Conservation (phyloP, 1,284 basidiomycete species). For the Thecaphora frezii region DNA sequence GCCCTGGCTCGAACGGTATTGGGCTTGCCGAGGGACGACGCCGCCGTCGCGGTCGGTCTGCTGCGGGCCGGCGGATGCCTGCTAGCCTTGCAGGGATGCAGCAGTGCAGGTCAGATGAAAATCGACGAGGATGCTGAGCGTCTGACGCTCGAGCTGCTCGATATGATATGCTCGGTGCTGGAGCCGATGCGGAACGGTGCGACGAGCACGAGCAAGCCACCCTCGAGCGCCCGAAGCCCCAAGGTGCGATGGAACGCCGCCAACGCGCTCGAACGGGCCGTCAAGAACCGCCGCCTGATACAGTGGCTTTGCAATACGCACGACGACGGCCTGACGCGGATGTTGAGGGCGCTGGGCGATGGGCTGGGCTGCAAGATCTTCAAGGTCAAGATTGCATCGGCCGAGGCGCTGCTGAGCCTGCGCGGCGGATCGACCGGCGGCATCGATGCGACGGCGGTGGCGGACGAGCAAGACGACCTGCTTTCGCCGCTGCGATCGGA, state of each 20-base stretch:
- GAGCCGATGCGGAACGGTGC: neutral
- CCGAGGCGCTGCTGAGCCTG: constrained; percentile 17
- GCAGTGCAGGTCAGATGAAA: no score
- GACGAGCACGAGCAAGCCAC: neutral
- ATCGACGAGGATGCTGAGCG: no score
- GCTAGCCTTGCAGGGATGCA: neutral
- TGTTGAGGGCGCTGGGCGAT: constrained; percentile 11
- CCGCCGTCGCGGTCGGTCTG: neutral
- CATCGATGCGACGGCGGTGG: no score
- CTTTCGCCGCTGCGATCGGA: neutral
- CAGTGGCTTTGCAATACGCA: neutral
- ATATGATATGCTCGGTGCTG: neutral
- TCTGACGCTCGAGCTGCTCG: neutral
- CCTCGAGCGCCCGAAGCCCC: neutral
- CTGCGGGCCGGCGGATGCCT: neutral
- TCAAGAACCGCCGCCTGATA: constrained; percentile 9
- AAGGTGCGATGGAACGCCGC: constrained; percentile 33
- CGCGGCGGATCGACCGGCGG: neutral
- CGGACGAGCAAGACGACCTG: no score
- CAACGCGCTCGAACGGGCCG: constrained; percentile 19
- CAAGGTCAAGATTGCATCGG: constrained; percentile 18
- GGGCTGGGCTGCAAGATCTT: constrained; percentile 16
- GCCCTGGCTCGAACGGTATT: neutral
- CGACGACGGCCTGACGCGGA: constrained; percentile 2
- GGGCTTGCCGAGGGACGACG: neutral